Evolutionary conservation across 371 early-diverging fungal species (phyloP).

Genomic region (Nematocida ausubeli): DNA sequence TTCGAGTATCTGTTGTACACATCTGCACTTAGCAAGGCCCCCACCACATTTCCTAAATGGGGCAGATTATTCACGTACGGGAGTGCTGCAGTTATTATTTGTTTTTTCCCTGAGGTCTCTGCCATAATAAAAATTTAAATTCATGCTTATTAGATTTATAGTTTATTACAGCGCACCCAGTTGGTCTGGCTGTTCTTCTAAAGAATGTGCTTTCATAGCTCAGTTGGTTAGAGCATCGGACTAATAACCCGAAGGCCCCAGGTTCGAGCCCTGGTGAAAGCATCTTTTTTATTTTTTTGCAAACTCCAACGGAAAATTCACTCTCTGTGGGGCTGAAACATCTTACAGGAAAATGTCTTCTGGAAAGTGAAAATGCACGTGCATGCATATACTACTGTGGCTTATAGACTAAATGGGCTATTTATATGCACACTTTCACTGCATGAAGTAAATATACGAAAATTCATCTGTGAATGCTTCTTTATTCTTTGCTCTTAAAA

Average conservation of each 20-base stretch:
- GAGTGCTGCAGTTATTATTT: slow-evolving; percentile 87
- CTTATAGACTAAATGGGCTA: no score
- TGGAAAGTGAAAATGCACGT: no score
- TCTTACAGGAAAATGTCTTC: no score
- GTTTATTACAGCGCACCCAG: neutral
- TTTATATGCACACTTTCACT: no score
- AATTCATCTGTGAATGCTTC: no score
- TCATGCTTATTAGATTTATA: no score
- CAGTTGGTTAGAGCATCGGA: slow-evolving; percentile 61
- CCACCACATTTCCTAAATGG: slow-evolving; percentile 98
- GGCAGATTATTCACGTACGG: slow-evolving; percentile 99
- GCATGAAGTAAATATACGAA: no score
- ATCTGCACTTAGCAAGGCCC: slow-evolving; percentile 93
- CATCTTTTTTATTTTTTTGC: slow-evolving; percentile 13
- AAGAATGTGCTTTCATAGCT: slow-evolving; percentile 58
- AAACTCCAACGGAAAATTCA: neutral
- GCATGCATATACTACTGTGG: no score
- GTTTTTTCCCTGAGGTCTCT: neutral
- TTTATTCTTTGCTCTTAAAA: slow-evolving; percentile 13
- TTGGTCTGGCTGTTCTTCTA: no score
- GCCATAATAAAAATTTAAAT: slow-evolving; percentile 22
- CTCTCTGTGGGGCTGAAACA: no score
- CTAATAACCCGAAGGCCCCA: slow-evolving; percentile 61
- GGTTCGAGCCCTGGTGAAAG: slow-evolving; percentile 62
- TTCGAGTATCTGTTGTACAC: slow-evolving; percentile 88